phyloP scores from a whole-genome alignment of 208 protist genomes.

The Phytomonas sp. region DNA sequence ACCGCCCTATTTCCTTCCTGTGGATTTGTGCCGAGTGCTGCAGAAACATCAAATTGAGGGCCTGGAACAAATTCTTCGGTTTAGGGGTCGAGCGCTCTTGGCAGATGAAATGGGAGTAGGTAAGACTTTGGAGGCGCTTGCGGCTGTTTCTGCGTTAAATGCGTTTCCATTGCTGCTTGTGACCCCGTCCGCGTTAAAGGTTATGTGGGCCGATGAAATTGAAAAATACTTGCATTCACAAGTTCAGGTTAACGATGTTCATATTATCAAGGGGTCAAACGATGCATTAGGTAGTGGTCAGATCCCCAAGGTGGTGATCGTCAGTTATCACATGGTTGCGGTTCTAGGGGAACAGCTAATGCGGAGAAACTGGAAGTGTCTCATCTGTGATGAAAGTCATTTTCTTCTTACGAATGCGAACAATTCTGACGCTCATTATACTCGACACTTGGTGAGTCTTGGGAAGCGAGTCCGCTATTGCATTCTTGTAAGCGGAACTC shows the following conservation, averaged over 20 bases:
- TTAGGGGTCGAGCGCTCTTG: constrained; percentile 43
- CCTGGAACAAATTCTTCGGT: constrained; percentile 35
- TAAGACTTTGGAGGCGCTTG: constrained; percentile 71
- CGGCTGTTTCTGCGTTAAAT: constrained; percentile 37
- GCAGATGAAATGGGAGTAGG: constrained; percentile 85
- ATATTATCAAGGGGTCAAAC: constrained; percentile 58
- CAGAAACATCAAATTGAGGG: constrained; percentile 60
- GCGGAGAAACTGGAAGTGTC: constrained; percentile 30
- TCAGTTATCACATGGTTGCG: constrained; percentile 77
- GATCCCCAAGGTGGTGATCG: constrained; percentile 58
- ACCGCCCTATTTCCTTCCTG: constrained; percentile 11
- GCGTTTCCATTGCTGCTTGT: constrained; percentile 68
- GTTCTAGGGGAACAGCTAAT: constrained; percentile 33
- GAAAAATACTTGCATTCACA: constrained; percentile 67
- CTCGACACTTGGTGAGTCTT: constrained; percentile 29
- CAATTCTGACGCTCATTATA: constrained; percentile 58
- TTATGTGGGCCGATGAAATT: constrained; percentile 74
- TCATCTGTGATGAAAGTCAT: constrained; percentile 77
- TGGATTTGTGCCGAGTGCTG: constrained; percentile 16
- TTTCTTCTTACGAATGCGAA: constrained; percentile 65
- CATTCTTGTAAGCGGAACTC: constrained; percentile 67
- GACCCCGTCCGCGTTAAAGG: constrained; percentile 63
- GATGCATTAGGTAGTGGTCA: constrained; percentile 23
- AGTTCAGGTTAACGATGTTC: constrained; percentile 59
- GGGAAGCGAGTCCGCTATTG: constrained; percentile 37